phyloP scores from a whole-genome alignment of 345 rosid genomes.

The Balakata baccata region DNA sequence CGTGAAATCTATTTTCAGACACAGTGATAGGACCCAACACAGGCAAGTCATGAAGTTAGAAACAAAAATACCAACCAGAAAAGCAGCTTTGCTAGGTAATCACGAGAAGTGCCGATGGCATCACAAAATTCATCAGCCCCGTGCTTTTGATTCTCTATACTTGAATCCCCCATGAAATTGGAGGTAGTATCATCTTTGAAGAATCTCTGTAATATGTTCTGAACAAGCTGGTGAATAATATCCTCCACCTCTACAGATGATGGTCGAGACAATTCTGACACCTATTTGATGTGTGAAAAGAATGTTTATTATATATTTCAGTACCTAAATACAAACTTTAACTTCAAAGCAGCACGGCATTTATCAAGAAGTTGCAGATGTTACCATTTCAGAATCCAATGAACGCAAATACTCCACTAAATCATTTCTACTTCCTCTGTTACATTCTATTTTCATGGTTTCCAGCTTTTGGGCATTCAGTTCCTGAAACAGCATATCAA shows the following conservation, averaged over 20 bases:
- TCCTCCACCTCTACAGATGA: slow-evolving; percentile 87
- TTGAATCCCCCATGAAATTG: slow-evolving; percentile 34
- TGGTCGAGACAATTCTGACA: slow-evolving; percentile 69
- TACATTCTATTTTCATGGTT: slow-evolving; percentile 45
- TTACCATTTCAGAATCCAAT: slow-evolving; percentile 72
- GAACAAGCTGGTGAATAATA: slow-evolving; percentile 78
- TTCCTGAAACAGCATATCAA: slow-evolving; percentile 47
- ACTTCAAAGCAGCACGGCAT: neutral
- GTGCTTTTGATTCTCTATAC: slow-evolving; percentile 27
- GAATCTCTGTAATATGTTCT: slow-evolving; percentile 47
- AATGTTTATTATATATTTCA: slow-evolving; percentile 5
- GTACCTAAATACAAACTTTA: slow-evolving; percentile 7
- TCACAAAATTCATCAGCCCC: slow-evolving; percentile 39
- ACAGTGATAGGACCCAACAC: neutral
- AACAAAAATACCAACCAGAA: slow-evolving; percentile 58
- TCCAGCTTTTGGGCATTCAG: slow-evolving; percentile 57
- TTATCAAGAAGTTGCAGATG: neutral
- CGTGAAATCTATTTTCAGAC: neutral
- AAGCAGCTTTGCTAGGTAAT: slow-evolving; percentile 87
- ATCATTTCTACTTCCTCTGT: slow-evolving; percentile 57
- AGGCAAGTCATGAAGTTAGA: neutral
- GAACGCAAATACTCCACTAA: slow-evolving; percentile 84
- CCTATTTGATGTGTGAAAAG: slow-evolving; percentile 35
- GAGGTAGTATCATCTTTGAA: slow-evolving; percentile 44
- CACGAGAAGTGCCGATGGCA: slow-evolving; percentile 65